Base-by-base conservation (phyloP, 2,329 filamentous ascomycete species). In the Bimuria novae-zelandiae region DNA sequence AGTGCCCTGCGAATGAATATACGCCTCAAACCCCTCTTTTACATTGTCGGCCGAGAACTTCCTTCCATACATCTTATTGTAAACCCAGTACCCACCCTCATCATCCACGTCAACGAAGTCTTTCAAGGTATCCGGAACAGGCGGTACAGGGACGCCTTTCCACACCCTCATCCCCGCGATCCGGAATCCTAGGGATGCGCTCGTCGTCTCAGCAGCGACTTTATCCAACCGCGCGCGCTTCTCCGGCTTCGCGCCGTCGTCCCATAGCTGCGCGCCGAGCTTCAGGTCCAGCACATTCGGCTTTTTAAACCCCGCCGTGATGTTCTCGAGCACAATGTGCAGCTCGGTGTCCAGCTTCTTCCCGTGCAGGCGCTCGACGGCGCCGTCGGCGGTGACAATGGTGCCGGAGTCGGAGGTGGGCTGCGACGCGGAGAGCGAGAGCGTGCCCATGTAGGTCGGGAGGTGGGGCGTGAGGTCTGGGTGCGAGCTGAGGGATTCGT, bases 241-340 rank as follows among this genome's bases (percentile, higher is more conserved):
- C 25, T 81, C 79, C 0, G 77, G 73, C 21, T 80, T 79, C 3
- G 86, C 83, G 56, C 79, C 79, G 32, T 96, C 90, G 12, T 90
- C 93, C 88, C 92, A 97, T 5, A 99, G 77, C 27, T 90, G 84
- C 44, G 86, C 82, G 37, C 94, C 94, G 17, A 99, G 84, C 77
- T 99, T 99, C 60, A 96, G 84, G 69, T 99, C 94, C 52, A 99
- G 79, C 7, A 99, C 91, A 64, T 96, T 97, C 6, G 94, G 91
- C 53, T 84, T 83, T 65, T 83, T 84, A 78, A 92, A 97, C 0
- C 90, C 91, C 59, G 84, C 82, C 0, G 91, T 87, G 6, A 90
- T 84, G 70, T 97, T 97, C 69, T 92, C 89, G 23, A 97, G 79
- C 11, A 96, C 92, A 16, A 97, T 87, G 2, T 90, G 89, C 49